A percentile compares a stretch with the other conserved stretches of the same genome.
phyloP scores from a whole-genome alignment of 2,329 filamentous ascomycete species.

The Fusarium metavorans region DNA sequence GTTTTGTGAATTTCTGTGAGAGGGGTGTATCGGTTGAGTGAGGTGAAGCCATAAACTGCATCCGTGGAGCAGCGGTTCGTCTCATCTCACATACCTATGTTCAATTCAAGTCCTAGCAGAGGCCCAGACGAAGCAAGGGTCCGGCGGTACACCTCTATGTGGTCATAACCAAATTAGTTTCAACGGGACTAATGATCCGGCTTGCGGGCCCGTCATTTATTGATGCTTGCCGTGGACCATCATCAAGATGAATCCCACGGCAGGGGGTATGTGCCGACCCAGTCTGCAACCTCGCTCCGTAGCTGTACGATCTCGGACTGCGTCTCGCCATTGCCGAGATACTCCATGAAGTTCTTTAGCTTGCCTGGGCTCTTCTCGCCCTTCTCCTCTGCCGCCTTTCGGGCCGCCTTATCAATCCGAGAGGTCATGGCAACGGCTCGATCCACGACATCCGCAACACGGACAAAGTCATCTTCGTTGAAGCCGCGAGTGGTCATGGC shows the following conservation, averaged over 20 bases:
- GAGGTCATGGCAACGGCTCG: conserved; percentile 83
- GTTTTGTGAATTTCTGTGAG: background rate
- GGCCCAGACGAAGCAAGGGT: background rate
- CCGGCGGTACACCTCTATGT: conserved; percentile 1
- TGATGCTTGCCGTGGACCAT: background rate
- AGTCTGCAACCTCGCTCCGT: conserved; percentile 80
- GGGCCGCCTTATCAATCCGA: conserved; percentile 78
- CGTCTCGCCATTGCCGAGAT: conserved; percentile 74
- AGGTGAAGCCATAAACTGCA: background rate
- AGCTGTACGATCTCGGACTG: conserved; percentile 79
- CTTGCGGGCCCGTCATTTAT: background rate
- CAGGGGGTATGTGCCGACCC: conserved; percentile 79
- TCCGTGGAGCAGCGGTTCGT: background rate
- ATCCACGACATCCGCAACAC: conserved; percentile 88
- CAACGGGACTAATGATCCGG: background rate
- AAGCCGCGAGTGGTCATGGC: conserved; percentile 99
- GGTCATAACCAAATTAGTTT: background rate
- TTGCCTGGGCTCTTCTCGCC: conserved; percentile 74
- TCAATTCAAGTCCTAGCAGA: background rate
- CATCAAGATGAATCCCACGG: conserved; percentile 69
- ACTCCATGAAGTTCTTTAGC: conserved; percentile 75
- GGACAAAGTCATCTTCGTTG: conserved; percentile 85
- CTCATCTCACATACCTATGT: background rate
- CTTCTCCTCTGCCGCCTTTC: conserved; percentile 75
- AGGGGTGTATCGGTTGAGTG: background rate